These are phyloP conservation scores for Comarum palustre DNA, from an alignment of 306 rosid genomes.

Conservation along the genomic window DNA sequence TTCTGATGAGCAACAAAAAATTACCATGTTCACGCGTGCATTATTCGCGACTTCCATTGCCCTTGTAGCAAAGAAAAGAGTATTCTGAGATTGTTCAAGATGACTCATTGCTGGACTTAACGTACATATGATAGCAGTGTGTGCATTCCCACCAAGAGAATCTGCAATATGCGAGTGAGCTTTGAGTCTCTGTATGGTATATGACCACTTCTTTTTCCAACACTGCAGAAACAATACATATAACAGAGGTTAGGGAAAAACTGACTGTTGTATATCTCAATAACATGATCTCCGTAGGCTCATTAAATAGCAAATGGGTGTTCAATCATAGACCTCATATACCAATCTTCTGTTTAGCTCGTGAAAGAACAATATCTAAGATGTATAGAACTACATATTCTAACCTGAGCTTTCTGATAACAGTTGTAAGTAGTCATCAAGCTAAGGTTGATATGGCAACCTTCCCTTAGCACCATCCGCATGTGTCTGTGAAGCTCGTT, in stretches of 20 bases:
- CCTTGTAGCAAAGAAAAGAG: conserved; percentile 89
- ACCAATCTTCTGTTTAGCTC: neutral
- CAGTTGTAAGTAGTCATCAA: conserved; percentile 99
- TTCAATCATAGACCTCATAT: neutral
- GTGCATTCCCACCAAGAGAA: conserved; percentile 98
- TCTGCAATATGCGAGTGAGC: conserved; percentile 95
- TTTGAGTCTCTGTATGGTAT: conserved; percentile 97
- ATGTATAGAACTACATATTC: conserved; percentile 17
- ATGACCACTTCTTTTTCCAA: conserved; percentile 91
- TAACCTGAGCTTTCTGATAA: conserved; percentile 97
- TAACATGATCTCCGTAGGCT: neutral
- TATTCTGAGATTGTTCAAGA: conserved; percentile 93
- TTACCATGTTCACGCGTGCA: conserved; percentile 98
- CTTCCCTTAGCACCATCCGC: conserved; percentile 98
- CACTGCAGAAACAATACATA: conserved; percentile 44
- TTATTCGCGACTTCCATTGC: conserved; percentile 97
- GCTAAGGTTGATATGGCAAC: conserved; percentile 98
- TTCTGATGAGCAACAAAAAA: conserved; percentile 2
- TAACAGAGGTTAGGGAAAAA: conserved; percentile 11
- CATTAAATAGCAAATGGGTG: neutral
- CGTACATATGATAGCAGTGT: conserved; percentile 97
- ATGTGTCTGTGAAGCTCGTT: conserved; percentile 97
- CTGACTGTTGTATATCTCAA: neutral
- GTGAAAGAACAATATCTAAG: neutral
- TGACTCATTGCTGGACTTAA: conserved; percentile 93